These are phyloP conservation scores for Hippophae tibetana DNA, from an alignment of 306 rosid species.

Conservation along the genomic window DNA sequence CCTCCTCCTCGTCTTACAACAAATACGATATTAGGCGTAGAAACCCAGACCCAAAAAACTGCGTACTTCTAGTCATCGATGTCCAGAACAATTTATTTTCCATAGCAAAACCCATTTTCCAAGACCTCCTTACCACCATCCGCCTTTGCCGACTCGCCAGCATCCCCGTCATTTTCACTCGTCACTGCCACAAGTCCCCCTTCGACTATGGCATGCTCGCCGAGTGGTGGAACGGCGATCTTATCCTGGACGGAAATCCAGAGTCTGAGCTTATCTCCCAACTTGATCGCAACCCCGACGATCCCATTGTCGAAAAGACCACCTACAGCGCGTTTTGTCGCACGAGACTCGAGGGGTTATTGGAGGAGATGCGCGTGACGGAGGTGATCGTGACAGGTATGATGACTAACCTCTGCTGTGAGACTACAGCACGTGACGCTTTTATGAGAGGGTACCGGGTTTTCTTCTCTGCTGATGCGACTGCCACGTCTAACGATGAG, in stretches of 20 bases:
- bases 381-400: conserved; percentile 63
- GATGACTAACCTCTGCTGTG: conserved; percentile 65
- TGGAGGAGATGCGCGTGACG: conserved; percentile 40
- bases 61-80: conserved; percentile 49
- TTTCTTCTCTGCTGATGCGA: conserved; percentile 59
- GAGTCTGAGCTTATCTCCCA: conserved; percentile 33
- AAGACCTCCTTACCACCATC: conserved; percentile 44
- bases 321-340: conserved; percentile 45
- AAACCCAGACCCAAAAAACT: conserved; percentile 41
- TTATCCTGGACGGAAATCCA: conserved; percentile 36
- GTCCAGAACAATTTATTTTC: conserved; percentile 44
- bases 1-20: not conserved
- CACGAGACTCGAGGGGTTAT: conserved; percentile 32
- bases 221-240: conserved; percentile 61
- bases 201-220: conserved; percentile 33
- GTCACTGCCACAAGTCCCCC: conserved; percentile 47
- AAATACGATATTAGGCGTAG: conserved; percentile 39
- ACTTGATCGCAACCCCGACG: conserved; percentile 18
- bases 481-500: conserved; percentile 37
- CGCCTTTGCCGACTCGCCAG: conserved; percentile 42
- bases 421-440: conserved; percentile 65
- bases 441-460: conserved; percentile 52
- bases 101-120: conserved; percentile 39
- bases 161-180: conserved; percentile 56
- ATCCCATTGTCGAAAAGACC: conserved; percentile 40